Evolutionary conservation across 345 rosid genomes (phyloP).

Genomic region (Corymbia maculata): DNA sequence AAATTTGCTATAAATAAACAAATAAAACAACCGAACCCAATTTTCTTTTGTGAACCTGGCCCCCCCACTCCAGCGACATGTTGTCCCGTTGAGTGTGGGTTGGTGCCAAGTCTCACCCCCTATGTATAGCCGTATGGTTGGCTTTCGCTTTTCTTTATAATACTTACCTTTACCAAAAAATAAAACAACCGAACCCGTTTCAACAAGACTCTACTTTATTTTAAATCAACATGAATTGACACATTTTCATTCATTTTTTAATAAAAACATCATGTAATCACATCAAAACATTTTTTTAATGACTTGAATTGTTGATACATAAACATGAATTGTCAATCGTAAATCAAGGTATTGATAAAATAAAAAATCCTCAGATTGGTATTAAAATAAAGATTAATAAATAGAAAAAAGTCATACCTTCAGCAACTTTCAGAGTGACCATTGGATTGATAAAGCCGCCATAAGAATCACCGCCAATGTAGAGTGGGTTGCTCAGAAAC

Average conservation of each 20-base stretch:
- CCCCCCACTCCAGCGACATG: too few relatives aligned
- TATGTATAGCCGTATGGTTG: too few relatives aligned
- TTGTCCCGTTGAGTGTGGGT: too few relatives aligned
- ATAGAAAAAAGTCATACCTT: background rate
- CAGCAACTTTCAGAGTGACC: conserved; percentile 2
- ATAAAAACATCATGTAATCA: background rate
- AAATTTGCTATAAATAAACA: background rate
- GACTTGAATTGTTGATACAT: background rate
- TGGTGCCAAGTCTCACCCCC: too few relatives aligned
- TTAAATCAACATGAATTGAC: background rate
- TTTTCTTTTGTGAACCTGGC: too few relatives aligned
- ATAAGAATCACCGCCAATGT: conserved; percentile 25
- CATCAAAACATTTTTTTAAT: background rate
- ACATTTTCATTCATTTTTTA: background rate
- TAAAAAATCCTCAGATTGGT: background rate
- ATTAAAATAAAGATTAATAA: background rate
- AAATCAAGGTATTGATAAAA: background rate
- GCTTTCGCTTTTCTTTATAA: too few relatives aligned
- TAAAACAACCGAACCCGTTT: background rate
- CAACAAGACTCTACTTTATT: background rate
- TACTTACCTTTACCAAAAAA: too few relatives aligned
- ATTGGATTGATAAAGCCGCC: conserved; percentile 12
- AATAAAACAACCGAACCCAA: background rate
- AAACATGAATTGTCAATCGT: background rate
- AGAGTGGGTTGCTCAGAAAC: conserved; percentile 13